These are phyloP conservation scores for Tillandsia leiboldiana DNA, from an alignment of 176 grass and related monocot genomes.

Conservation along the genomic window DNA sequence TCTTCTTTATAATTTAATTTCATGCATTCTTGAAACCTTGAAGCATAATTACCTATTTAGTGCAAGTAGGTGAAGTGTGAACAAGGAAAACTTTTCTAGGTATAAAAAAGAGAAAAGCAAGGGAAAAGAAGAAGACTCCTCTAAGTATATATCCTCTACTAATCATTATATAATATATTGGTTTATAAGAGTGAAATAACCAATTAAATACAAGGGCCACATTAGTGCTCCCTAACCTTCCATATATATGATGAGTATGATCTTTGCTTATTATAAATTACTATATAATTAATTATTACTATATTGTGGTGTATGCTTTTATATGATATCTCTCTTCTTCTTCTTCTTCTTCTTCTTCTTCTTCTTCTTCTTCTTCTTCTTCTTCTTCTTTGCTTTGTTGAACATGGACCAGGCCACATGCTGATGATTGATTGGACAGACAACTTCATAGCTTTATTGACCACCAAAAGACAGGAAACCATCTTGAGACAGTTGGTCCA, in stretches of 20 bases:
- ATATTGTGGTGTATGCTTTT: not conserved
- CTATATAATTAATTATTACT: not conserved
- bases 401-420: not conserved
- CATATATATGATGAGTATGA: not conserved
- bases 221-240: not conserved
- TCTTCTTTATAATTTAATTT: not conserved
- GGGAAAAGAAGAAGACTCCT: not conserved
- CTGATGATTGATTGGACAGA: slow-evolving; percentile 5
- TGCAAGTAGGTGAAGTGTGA: not conserved
- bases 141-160: not conserved
- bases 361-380: not conserved
- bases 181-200: not conserved
- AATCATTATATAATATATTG: too few relatives aligned
- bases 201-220: not conserved
- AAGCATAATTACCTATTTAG: not conserved
- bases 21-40: not conserved
- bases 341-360: not conserved
- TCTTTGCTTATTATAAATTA: not conserved
- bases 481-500: too few relatives aligned
- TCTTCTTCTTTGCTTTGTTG: not conserved
- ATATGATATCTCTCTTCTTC: not conserved
- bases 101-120: too few relatives aligned
- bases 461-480: not conserved
- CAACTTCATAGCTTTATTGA: slow-evolving; percentile 4
- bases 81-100: too few relatives aligned